Percentiles rank a stretch among this genome's conserved stretches.
These are phyloP conservation scores for Cladosporium sphaerospermum DNA, from an alignment of 2,329 filamentous ascomycete genomes.

Conservation along the genomic window DNA sequence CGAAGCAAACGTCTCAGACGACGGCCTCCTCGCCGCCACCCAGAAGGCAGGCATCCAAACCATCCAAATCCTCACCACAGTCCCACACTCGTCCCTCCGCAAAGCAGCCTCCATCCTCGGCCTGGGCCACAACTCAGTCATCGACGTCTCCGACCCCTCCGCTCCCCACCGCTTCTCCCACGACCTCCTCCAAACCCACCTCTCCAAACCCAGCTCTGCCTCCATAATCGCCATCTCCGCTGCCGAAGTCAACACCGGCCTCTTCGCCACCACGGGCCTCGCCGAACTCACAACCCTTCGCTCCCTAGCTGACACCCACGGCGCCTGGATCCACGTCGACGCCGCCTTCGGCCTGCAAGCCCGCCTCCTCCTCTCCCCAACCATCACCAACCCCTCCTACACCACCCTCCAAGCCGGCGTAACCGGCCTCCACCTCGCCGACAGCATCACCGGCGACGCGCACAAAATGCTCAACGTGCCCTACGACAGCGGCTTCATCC, in stretches of 20 bases:
- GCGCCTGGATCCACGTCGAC: conserved; percentile 84
- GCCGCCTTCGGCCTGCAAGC: conserved; percentile 86
- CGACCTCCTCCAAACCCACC: conserved; percentile 53
- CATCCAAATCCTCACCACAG: conserved; percentile 72
- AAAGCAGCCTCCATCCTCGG: conserved; percentile 82
- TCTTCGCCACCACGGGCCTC: conserved; percentile 58
- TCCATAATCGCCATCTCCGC: conserved; percentile 76
- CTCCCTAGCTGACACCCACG: conserved; percentile 62
- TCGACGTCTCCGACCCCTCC: conserved; percentile 48
- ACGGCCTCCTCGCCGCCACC: conserved; percentile 65
- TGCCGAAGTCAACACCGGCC: conserved; percentile 85
- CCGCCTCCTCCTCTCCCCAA: conserved; percentile 51
- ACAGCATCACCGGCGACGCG: conserved; percentile 79
- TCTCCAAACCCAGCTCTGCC: conserved; percentile 49
- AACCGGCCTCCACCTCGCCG: conserved; percentile 69
- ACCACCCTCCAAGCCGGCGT: conserved; percentile 44
- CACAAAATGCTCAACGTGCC: conserved; percentile 95
- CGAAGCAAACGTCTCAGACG: conserved; percentile 53
- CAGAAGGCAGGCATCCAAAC: conserved; percentile 55
- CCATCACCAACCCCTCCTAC: conserved; percentile 43
- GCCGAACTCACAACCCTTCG: conserved; percentile 59
- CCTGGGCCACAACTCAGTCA: conserved; percentile 64
- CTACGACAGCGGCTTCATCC: conserved; percentile 88
- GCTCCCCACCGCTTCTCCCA: conserved; percentile 68
- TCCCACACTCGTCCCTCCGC: conserved; percentile 73